Evolutionary conservation across 225 moss, liverwort and hornwort species (phyloP), one percentile per base, ranked within the genome.

Genomic region (Thuidium tamariscinum): DNA sequence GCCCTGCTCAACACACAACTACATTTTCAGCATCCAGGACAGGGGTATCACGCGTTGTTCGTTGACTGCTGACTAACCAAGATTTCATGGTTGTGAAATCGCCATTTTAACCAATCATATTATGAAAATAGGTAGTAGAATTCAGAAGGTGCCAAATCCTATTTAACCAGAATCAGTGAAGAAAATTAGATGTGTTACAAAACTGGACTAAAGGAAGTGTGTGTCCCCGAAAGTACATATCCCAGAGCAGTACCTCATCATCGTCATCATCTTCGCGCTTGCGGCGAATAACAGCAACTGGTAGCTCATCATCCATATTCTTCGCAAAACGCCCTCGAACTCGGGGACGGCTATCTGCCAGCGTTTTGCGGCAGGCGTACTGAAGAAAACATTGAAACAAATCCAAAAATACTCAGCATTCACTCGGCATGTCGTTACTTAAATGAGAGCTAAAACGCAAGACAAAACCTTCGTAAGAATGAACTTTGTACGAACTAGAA

Each of bases 361-460:
- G 90, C 57, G 98, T 96, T 89, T 98, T 98, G 87, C 98, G 93
- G 80, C 98, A 98, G n/a, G 98, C 98, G 83, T 98, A 98, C 98
- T 98, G 90, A 89, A 90, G 37, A 77, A 23, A 77, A 77, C 77
- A 37, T 55, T 55, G 10, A 77, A 76, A 76, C 76, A 23, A 52
- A 74, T n/a, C 34, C 13, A 34, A 52, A 54, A 75, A 37, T 37
- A 25, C 36, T 77, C 77, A 68, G 44, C 20, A 66, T 36, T 67
- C 52, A 74, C 73, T 55, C 26, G 26, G 37, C 16, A 76, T 36
- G 36, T 76, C 23, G 36, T 54, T 76, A 55, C 76, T 26, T 39
- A 34, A 75, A 34, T 61, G 66, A 46, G 44, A 69, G 55, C 6
- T 37, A 36, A 16, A 77, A 77, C 37, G 16, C 6, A 55, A 37